Evolutionary conservation across 2,329 filamentous ascomycete species (phyloP), one percentile per base, ranked within the genome.

Genomic region (Aspergillus sp.): DNA sequence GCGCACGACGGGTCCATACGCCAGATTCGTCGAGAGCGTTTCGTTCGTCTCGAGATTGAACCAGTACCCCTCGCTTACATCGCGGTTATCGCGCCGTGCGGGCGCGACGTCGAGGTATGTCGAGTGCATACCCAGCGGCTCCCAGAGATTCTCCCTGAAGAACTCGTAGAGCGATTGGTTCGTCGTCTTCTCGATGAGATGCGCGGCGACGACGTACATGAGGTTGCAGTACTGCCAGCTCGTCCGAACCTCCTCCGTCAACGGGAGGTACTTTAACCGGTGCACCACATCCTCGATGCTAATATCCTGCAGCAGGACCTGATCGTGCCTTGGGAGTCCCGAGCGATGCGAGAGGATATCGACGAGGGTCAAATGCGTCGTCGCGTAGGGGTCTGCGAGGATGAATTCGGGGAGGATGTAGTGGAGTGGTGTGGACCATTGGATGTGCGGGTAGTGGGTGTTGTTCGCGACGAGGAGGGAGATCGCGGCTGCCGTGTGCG

Each of bases 211-310:
- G 41, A 79, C 77, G 68, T 77, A 87, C 80, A 85, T 82, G 23
- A 83, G 71, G 67, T 86, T 86, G 74, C 77, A 81, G 71, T 86
- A 87, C 64, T 83, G 77, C 53, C 70, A 83, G 11, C 67, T 72
- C 0, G 77, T 79, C 13, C 83, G 76, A 19, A 81, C 71, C 30
- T 78, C 65, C 6, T 72, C 71, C 7, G 72, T 78, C 43, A 81
- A 69, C 2, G 75, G 77, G 4, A 85, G 72, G 65, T 84, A 68
- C 3, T 81, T 77, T 56, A 86, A 67, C 38, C 69, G 73, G 28
- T 76, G 19, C 19, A 19, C 19, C 19, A 19, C 19, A 19, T 19
- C 19, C 19, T 19, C 19, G 19, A 19, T 19, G 19, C 19, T 19
- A 2, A 62, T 59, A 34, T 71, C 67, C 45, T 46, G 34, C 8